Conservation (phyloP, 2,329 filamentous ascomycete species). For the Xylariaceae sp. region DNA sequence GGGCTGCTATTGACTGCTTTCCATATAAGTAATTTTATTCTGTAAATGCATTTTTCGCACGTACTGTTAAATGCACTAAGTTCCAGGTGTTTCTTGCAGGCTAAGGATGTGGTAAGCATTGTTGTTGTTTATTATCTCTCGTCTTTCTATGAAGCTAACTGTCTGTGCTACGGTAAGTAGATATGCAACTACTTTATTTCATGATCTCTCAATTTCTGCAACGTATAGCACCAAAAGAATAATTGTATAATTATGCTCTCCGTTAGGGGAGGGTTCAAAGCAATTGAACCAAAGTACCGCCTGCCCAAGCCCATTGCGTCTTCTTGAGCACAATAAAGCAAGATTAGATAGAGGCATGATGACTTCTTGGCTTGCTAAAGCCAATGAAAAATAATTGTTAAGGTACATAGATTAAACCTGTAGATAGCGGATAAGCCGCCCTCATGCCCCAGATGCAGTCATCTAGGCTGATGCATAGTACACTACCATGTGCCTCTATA, state of each 20-base stretch:
- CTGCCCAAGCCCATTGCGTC: slow-evolving; percentile 12
- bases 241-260: background rate
- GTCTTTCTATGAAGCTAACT: too few species aligned
- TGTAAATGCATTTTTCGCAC: too few species aligned
- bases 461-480: slow-evolving; percentile 11
- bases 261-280: slow-evolving; percentile 9
- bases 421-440: slow-evolving; percentile 1
- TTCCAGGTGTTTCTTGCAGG: too few species aligned
- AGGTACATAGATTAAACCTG: background rate
- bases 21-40: too few species aligned
- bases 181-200: too few species aligned
- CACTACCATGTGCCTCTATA: slow-evolving; percentile 4
- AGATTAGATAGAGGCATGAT: slow-evolving; percentile 11
- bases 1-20: too few species aligned
- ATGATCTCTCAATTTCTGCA: too few species aligned
- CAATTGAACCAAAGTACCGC: slow-evolving; percentile 7
- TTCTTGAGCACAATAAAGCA: slow-evolving; percentile 15
- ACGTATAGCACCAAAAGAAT: background rate
- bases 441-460: background rate
- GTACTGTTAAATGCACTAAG: too few species aligned
- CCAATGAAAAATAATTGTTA: slow-evolving; percentile 13
- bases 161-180: too few species aligned
- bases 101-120: too few species aligned
- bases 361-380: background rate
- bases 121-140: too few species aligned